Percentiles rank a stretch among this genome's conserved stretches.
Evolutionary conservation across 192 early-diverging fungal genomes (phyloP).

Genomic region (Backusella westeae): DNA sequence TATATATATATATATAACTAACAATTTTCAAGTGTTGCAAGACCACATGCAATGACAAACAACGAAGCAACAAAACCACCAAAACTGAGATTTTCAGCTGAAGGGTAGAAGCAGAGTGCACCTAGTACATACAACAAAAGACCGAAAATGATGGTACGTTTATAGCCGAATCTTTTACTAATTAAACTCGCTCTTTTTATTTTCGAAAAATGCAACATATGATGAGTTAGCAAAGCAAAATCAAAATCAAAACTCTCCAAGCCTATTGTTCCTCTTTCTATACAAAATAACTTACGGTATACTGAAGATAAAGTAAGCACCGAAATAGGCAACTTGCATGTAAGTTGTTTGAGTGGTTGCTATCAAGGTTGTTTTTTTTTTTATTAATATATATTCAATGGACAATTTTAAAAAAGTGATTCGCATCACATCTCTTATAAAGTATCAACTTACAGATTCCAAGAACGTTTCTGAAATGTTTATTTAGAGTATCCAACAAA

Average conservation of each 20-base stretch:
- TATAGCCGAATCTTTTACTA: conserved; percentile 30
- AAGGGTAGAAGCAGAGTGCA: conserved; percentile 33
- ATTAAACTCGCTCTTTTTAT: conserved; percentile 27
- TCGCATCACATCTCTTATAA: not conserved
- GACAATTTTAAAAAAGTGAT: not conserved
- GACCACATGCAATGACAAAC: conserved; percentile 38
- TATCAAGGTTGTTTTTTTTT: not conserved
- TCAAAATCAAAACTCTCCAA: no score
- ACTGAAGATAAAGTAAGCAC: conserved; percentile 33
- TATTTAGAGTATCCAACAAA: conserved; percentile 36
- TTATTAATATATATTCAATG: no score
- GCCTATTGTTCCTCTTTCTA: not conserved
- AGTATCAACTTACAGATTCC: conserved; percentile 21
- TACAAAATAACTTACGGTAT: conserved; percentile 27
- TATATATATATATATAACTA: not conserved
- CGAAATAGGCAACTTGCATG: conserved; percentile 40
- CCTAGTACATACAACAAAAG: conserved; percentile 30
- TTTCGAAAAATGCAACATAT: not conserved
- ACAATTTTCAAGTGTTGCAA: conserved; percentile 36
- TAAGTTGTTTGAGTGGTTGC: conserved; percentile 30
- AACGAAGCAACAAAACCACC: conserved; percentile 33
- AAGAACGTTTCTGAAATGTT: conserved; percentile 34
- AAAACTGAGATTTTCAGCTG: conserved; percentile 21
- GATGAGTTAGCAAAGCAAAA: no score
- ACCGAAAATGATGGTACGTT: conserved; percentile 33